Evolutionary conservation across 2,329 filamentous ascomycete species (phyloP).

Genomic region (Nemania diffusa): DNA sequence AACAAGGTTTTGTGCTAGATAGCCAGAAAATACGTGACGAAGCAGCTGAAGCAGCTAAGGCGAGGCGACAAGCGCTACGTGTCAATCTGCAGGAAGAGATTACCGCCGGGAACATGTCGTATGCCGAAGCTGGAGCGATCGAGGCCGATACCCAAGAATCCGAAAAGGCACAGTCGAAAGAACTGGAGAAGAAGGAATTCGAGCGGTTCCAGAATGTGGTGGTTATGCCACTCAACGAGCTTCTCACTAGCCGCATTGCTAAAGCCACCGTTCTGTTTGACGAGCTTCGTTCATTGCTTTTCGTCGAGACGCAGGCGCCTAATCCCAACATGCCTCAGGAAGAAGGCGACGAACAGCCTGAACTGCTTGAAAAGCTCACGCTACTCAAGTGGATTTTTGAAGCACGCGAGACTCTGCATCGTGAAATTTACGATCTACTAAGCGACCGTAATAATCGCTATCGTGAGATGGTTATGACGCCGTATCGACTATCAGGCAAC

Average conservation of each 20-base stretch:
- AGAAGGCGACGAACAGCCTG: conserved; percentile 93
- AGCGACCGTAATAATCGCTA: conserved; percentile 88
- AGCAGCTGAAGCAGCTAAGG: conserved; percentile 59
- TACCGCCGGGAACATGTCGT: conserved; percentile 79
- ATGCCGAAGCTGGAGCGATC: conserved; percentile 82
- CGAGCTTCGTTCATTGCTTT: conserved; percentile 76
- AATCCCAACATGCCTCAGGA: conserved; percentile 88
- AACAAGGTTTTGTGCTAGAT: conserved; percentile 67
- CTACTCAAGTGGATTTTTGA: conserved; percentile 98
- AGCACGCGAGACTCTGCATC: conserved; percentile 86
- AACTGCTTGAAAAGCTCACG: conserved; percentile 92
- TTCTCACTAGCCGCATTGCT: conserved; percentile 79
- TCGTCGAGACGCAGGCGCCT: conserved; percentile 73
- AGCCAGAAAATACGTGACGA: conserved; percentile 69
- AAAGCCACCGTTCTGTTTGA: conserved; percentile 82
- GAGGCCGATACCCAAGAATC: conserved; percentile 78
- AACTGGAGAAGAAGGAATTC: conserved; percentile 81
- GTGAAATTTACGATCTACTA: conserved; percentile 85
- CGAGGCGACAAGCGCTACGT: conserved; percentile 72
- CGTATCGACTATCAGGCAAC: conserved; percentile 80
- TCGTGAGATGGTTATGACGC: conserved; percentile 81
- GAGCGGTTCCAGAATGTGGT: conserved; percentile 86
- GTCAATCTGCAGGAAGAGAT: conserved; percentile 83
- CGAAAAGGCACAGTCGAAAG: conserved; percentile 77
- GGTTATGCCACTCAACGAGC: conserved; percentile 82